Base-by-base conservation (phyloP, 176 grass and related monocot genomes). In the Carex littledalei region DNA sequence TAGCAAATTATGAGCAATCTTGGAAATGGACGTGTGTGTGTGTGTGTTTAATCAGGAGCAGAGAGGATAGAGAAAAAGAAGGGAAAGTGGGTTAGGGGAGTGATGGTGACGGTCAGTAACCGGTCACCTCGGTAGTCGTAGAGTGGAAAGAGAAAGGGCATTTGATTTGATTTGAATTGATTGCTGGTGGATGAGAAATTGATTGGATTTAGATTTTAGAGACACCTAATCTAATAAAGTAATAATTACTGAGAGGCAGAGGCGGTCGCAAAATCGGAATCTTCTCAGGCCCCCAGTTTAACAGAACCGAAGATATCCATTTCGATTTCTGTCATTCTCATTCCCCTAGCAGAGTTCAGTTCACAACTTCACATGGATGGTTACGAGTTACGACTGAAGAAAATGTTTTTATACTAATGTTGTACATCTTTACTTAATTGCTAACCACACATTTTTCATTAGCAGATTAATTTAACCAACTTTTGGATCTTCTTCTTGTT, bases 41-140 rank as follows among this genome's bases (percentile, higher is more conserved):
- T 8, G 29, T 73, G 32, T 78, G 0, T 8, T 35, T 53, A 8
- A 20, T 13, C 0, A 8, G 11, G 1, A 76, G 53, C 31, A 59
- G 47, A 85, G 54, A 64, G 67, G 84, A 63, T 0, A 73, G 41
- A 21, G 12, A 73, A 20, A 61, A 61, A n/a, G 10, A 35, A 84
- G 17, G 12, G 41, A 15, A 60, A 85, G 26, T 39, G 45, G 84
- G 11, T 52, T 77, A 62, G 56, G 22, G 84, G 12, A 47, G 53
- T 63, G 29, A 63, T 61, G 84, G 67, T 15, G 70, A 78, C 84
- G 53, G 54, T 74, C 15, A 85, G 53, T 76, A 63, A 35, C 35
- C 67, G 47, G 66, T 84, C 67, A 70, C 83, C 47, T 85, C 45
- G 67, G 26, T 85, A 63, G 57, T 79, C 70, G 56, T 26, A 74